Evolutionary conservation across 2,329 filamentous ascomycete species (phyloP), one percentile per base, ranked within the genome.

Genomic region (Aureobasidium melanogenum): DNA sequence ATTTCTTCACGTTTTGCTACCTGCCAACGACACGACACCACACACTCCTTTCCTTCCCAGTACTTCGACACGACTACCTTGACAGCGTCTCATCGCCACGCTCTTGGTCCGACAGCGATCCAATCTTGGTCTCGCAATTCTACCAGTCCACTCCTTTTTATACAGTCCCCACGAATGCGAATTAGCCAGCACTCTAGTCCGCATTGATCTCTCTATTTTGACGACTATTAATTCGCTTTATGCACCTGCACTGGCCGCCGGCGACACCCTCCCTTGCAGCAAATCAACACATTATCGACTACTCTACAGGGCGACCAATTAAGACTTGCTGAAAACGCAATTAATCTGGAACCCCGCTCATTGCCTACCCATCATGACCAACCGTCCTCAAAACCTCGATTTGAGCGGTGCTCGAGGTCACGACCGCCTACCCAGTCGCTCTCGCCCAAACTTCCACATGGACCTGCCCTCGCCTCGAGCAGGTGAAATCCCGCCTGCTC

Each of bases 401-500:
- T 46, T 67, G 36, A 62, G 57, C 52, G 58, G 32, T 17, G 64
- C 61, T 36, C 43, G 43, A 46, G 38, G 60, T 26, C 50, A 51
- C 46, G 66, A 66, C 61, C 66, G 68, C 60, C 63, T 65, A 24
- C 69, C 67, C 41, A 67, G 69, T 28, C 64, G 65, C 36, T 60
- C 66, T 41, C 56, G 56, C 28, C 64, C 64, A 43, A 61, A 55
- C 41, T 69, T 68, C 62, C 63, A 69, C 47, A 67, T 70, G 64
- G 71, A 74, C 67, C 72, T 80, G 26, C 77, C 78, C 50, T 79
- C 78, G 62, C 78, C 79, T 43, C 76, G 77, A 61, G 71, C 75
- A n/a, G 79, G 78, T 72, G 74, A 85, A 68, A 83, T 88, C 1
- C 93, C 94, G 22, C 94, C 94, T 5, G 89, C 94, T 57, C 81